These are phyloP conservation scores for Microdochium paspali DNA, from an alignment of 2,329 filamentous ascomycete genomes.

Conservation along the genomic window DNA sequence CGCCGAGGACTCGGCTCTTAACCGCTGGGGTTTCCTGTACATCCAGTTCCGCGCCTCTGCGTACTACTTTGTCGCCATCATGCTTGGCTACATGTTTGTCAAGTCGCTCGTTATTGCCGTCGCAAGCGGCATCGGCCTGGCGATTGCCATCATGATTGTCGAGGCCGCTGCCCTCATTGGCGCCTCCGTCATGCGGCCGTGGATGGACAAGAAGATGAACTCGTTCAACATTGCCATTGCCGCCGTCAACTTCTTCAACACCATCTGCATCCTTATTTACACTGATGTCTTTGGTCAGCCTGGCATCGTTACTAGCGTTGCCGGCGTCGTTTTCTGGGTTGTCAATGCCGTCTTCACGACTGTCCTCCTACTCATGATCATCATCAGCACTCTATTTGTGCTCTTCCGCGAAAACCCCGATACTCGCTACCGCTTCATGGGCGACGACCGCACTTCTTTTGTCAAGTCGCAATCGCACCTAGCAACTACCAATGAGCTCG, in stretches of 20 bases:
- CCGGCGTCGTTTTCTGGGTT: constrained; percentile 84
- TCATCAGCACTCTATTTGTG: constrained; percentile 62
- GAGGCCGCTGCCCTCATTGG: constrained; percentile 71
- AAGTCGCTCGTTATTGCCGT: constrained; percentile 87
- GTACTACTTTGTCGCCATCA: constrained; percentile 87
- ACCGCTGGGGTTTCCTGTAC: constrained; percentile 98
- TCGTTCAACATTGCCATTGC: constrained; percentile 91
- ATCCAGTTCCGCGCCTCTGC: constrained; percentile 93
- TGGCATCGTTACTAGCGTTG: constrained; percentile 72
- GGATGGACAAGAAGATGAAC: constrained; percentile 99
- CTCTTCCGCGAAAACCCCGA: constrained; percentile 91
- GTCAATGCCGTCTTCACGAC: constrained; percentile 77
- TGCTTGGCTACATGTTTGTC: constrained; percentile 69
- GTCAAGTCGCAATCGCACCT: constrained; percentile 92
- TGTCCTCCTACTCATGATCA: constrained; percentile 73
- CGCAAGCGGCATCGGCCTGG: constrained; percentile 61
- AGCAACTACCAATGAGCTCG: constrained; percentile 69
- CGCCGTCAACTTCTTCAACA: constrained; percentile 82
- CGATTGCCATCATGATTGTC: constrained; percentile 72
- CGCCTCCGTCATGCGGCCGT: constrained; percentile 74
- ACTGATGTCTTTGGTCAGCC: constrained; percentile 80
- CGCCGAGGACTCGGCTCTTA: constrained; percentile 85
- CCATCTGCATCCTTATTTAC: constrained; percentile 83
- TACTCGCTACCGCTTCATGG: constrained; percentile 91
- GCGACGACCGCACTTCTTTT: constrained; percentile 89